Conservation (phyloP, 2,329 filamentous ascomycete species). For the Ophiobolus disseminans region DNA sequence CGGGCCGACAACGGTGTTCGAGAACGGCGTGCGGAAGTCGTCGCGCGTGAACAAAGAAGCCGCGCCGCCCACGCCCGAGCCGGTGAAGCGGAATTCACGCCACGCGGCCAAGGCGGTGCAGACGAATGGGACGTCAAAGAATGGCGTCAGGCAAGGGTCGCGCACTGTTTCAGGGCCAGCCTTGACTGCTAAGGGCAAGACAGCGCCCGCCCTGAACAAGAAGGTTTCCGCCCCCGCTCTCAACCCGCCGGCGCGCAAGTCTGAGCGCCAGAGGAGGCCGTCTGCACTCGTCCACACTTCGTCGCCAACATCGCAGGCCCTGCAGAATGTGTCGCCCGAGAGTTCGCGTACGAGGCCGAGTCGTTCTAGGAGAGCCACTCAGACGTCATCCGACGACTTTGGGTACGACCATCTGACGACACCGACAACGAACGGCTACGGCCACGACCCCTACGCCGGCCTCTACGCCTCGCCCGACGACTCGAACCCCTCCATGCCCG, state of each 20-base stretch:
- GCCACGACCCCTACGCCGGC: constrained; percentile 28
- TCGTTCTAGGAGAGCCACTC: constrained; percentile 30
- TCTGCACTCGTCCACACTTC: constrained; percentile 22
- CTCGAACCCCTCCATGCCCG: constrained; percentile 25
- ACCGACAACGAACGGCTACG: constrained; percentile 21
- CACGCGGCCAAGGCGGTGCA: constrained; percentile 34
- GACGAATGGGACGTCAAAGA: constrained; percentile 37
- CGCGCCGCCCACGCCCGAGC: constrained; percentile 57
- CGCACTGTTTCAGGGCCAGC: constrained; percentile 27
- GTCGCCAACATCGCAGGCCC: constrained; percentile 25
- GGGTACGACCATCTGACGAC: constrained; percentile 17
- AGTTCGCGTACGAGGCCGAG: constrained; percentile 28
- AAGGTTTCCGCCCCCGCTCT: constrained; percentile 30
- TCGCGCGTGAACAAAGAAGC: constrained; percentile 60
- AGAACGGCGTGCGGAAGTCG: constrained; percentile 68
- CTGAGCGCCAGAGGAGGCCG: constrained; percentile 41
- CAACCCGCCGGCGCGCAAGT: constrained; percentile 40
- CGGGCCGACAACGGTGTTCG: constrained; percentile 83
- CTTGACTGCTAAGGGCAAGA: constrained; percentile 25
- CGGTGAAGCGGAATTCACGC: constrained; percentile 46
- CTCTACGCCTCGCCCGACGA: constrained; percentile 29
- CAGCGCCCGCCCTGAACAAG: constrained; percentile 22
- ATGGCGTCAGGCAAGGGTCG: constrained; percentile 25
- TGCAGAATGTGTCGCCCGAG: constrained; percentile 25
- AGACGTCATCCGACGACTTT: constrained; percentile 21